Base-by-base conservation (phyloP, 2,329 filamentous ascomycete genomes). In the Dothidotthia symphoricarpi region DNA sequence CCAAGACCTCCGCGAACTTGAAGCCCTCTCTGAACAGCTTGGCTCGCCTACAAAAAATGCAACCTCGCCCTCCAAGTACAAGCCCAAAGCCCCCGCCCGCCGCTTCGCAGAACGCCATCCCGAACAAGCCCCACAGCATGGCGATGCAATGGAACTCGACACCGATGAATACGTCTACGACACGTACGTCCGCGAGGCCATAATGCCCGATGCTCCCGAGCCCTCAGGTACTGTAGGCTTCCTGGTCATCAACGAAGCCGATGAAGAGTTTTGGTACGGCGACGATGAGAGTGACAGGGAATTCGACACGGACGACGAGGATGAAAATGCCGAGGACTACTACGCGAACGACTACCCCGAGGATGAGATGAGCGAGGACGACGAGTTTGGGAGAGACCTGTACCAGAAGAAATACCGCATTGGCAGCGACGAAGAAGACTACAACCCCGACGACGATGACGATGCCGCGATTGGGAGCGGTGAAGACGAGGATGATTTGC, bases 281-380 rank as follows among this genome's bases (percentile, higher is more conserved):
- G 70, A 75, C n/a, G 74, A 77, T 11, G 72, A 75, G 10, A 66
- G 67, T 12, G 76, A 75, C 30, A 71, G 66, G 22, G 71, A 74
- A 30, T 79, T 74, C 66, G 73, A 80, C 45, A 78, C 73, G 24
- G 80, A 82, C 41, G 79, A 82, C 45, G 78, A 79, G 16, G 79
- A 83, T 48, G 78, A 78, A 25, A 83, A 83, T 56, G 77, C 86
- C 24, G 86, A 90, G 60, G 84, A 88, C 55, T 82, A 88, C 64
- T 88, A 89, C 58, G 81, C 82, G 3, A 83, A 85, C 36, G 86
- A 90, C 61, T 90, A 90, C 51, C 86, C 86, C 0, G 86, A 90
- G 45, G 85, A 90, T 36, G 86, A 90, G 60, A 75, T 88, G 11
- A 82, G 80, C 29, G 83, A 80, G 12, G 85, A 88, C 51, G 82